Evolutionary conservation across 257 asterid genomes (phyloP).

Genomic region (Cordia subcordata): DNA sequence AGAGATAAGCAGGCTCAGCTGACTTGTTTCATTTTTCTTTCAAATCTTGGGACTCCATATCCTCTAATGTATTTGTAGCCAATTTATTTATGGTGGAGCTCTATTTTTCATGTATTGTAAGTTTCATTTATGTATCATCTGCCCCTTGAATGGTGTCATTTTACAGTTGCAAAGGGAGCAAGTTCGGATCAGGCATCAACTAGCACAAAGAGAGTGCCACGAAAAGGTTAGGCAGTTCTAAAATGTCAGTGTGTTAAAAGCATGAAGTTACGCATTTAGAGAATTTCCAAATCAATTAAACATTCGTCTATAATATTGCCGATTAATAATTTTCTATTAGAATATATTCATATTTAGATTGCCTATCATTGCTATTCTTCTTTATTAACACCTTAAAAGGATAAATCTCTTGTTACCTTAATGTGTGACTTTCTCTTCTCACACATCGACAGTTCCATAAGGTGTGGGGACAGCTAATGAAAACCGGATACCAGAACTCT

Average conservation of each 20-base stretch:
- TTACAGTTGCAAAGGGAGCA: conserved; percentile 58
- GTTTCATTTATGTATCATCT: background rate
- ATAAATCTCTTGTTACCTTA: background rate
- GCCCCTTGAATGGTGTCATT: conserved; percentile 1
- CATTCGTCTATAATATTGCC: too few species aligned
- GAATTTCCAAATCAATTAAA: background rate
- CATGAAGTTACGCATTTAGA: background rate
- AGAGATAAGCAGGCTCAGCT: too few species aligned
- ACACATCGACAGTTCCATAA: conserved; percentile 72
- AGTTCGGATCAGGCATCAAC: conserved; percentile 65
- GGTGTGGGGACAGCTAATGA: conserved; percentile 98
- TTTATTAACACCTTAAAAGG: too few species aligned
- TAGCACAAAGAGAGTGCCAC: conserved; percentile 71
- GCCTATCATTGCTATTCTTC: too few species aligned
- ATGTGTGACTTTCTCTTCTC: background rate
- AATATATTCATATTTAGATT: too few species aligned
- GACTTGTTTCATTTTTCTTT: too few species aligned
- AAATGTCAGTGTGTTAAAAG: background rate
- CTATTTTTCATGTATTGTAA: too few species aligned
- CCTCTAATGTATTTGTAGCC: too few species aligned
- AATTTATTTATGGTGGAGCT: too few species aligned
- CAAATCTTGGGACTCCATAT: too few species aligned
- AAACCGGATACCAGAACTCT: conserved; percentile 94
- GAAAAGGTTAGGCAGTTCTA: conserved; percentile 43
- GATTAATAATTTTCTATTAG: too few species aligned